These are phyloP conservation scores for Thyridium curvatum DNA, from an alignment of 2,329 filamentous ascomycete genomes.

Conservation along the genomic window DNA sequence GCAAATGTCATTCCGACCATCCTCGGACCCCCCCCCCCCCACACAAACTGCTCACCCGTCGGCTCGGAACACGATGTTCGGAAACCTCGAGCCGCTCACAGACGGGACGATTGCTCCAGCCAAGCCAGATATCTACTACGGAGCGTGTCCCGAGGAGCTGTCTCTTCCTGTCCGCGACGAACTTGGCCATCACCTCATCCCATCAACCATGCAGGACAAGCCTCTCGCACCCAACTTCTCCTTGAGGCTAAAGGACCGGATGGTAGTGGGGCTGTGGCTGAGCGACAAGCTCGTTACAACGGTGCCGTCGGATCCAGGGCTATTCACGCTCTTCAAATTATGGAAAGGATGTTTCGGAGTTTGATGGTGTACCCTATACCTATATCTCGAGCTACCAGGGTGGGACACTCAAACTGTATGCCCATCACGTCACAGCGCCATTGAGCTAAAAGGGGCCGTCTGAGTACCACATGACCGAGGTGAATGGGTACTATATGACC, in stretches of 20 bases:
- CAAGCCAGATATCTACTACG: slow-evolving; percentile 24
- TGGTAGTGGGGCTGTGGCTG: slow-evolving; percentile 19
- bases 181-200: slow-evolving; percentile 20
- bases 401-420: slow-evolving; percentile 28
- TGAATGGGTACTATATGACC: slow-evolving; percentile 21
- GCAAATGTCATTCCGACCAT: slow-evolving; percentile 24
- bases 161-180: slow-evolving; percentile 12
- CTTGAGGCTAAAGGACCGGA: slow-evolving; percentile 29
- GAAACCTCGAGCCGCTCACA: slow-evolving; percentile 26
- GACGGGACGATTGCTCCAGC: slow-evolving; percentile 18
- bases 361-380: slow-evolving; percentile 30
- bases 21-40: slow-evolving; percentile 12
- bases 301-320: slow-evolving; percentile 27
- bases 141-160: slow-evolving; percentile 18
- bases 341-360: slow-evolving; percentile 18
- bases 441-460: slow-evolving; percentile 18
- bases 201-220: slow-evolving; percentile 19
- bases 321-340: slow-evolving; percentile 29
- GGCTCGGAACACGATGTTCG: slow-evolving; percentile 21
- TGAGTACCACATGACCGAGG: slow-evolving; percentile 33
- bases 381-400: slow-evolving; percentile 29
- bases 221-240: slow-evolving; percentile 32
- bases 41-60: slow-evolving; percentile 13
- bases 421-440: slow-evolving; percentile 27
- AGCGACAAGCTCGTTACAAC: slow-evolving; percentile 27